phyloP scores from a whole-genome alignment of 805 yeast genomes.

The Candida sanyiensis region DNA sequence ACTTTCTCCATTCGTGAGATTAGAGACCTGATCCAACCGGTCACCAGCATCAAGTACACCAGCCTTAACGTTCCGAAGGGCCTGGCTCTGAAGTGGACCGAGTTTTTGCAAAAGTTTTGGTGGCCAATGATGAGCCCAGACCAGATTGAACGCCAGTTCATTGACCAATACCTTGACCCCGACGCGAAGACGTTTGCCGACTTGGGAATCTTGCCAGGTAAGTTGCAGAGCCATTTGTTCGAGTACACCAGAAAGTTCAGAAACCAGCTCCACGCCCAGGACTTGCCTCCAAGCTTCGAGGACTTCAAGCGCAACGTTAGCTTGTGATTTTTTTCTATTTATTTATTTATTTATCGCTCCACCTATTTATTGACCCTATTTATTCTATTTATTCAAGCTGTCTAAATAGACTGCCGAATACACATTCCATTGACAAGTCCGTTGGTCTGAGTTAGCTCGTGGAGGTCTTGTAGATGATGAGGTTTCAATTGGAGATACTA shows the following conservation, averaged over 20 bases:
- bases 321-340: constrained; percentile 9
- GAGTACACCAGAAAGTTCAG: constrained; percentile 36
- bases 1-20: constrained; percentile 55
- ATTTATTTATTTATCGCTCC: constrained; percentile 7
- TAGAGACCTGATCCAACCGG: constrained; percentile 63
- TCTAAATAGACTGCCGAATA: neutral
- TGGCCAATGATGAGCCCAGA: constrained; percentile 55
- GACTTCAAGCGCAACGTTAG: constrained; percentile 26
- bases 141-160: constrained; percentile 64
- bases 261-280: constrained; percentile 30
- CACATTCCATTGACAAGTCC: neutral
- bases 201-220: constrained; percentile 59
- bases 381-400: constrained; percentile 1
- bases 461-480: no score
- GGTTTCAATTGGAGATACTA: neutral
- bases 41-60: constrained; percentile 39
- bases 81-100: constrained; percentile 31
- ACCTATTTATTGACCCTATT: constrained; percentile 4
- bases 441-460: no score
- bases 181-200: constrained; percentile 61
- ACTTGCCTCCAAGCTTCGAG: constrained; percentile 36
- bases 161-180: constrained; percentile 59
- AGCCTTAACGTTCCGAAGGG: constrained; percentile 35
- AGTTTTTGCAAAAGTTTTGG: constrained; percentile 36
- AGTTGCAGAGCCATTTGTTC: constrained; percentile 44